Evolutionary conservation across 1,139 yeast species (phyloP).

Genomic region (Geotrichum carabidarum): DNA sequence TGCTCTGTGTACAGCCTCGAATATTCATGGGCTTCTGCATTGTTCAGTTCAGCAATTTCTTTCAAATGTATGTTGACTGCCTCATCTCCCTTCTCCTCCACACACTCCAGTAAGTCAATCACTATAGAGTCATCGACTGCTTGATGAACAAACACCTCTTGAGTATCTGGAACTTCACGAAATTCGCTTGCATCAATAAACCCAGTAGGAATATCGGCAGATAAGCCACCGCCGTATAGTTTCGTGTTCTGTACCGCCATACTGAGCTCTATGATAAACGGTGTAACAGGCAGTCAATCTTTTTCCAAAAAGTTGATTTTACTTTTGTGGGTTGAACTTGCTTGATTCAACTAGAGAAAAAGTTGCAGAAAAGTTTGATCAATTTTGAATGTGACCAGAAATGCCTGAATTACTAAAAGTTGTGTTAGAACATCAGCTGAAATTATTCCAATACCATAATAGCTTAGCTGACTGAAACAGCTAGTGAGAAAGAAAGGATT

Average conservation of each 20-base stretch:
- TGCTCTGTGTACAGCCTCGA: conserved; percentile 12
- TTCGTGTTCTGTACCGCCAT: conserved; percentile 16
- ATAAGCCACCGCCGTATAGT: conserved; percentile 77
- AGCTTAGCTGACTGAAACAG: too few species aligned
- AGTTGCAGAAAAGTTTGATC: too few species aligned
- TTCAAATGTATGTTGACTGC: conserved; percentile 42
- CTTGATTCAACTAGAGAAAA: too few species aligned
- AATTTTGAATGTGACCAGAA: too few species aligned
- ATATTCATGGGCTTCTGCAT: conserved; percentile 22
- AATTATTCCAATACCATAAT: too few species aligned
- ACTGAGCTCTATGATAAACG: too few species aligned
- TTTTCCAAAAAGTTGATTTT: too few species aligned
- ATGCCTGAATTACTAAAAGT: too few species aligned
- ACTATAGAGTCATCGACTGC: conserved; percentile 20
- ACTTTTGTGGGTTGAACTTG: too few species aligned
- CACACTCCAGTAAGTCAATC: conserved; percentile 17
- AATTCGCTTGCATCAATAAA: conserved; percentile 67
- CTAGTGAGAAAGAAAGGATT: too few species aligned
- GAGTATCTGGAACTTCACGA: conserved; percentile 82
- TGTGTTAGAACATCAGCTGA: too few species aligned
- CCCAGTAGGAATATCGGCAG: conserved; percentile 49
- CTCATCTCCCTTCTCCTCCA: conserved; percentile 30
- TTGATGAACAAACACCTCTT: conserved; percentile 64
- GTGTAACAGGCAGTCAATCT: too few species aligned
- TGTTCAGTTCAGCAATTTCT: conserved; percentile 43